Percentiles rank a stretch among this genome's conserved stretches.
Conservation (phyloP, 495 filamentous ascomycete genomes). For the Gamarada debralockiae region DNA sequence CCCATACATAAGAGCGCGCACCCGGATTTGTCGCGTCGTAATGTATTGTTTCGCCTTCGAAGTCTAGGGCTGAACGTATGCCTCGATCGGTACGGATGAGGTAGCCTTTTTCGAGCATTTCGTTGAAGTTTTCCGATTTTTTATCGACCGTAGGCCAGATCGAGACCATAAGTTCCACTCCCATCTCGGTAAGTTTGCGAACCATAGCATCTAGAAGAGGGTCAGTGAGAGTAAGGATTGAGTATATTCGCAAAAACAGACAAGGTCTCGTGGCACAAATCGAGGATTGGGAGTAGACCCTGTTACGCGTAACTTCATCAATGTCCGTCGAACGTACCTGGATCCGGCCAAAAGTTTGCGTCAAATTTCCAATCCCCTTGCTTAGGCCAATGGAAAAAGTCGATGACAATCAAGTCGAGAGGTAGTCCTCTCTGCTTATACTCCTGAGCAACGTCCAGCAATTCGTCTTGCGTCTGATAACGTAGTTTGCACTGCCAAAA, state of each 20-base stretch:
- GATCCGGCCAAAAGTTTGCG: slow-evolving; percentile 53
- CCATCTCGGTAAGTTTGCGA: slow-evolving; percentile 44
- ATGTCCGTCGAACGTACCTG: slow-evolving; percentile 38
- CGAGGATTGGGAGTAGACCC: neutral
- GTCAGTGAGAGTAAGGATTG: neutral
- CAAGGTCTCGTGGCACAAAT: too few species aligned
- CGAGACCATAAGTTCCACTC: slow-evolving; percentile 56
- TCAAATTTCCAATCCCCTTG: slow-evolving; percentile 60
- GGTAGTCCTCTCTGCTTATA: slow-evolving; percentile 46
- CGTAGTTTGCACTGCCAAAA: slow-evolving; percentile 62
- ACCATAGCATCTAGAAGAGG: slow-evolving; percentile 54
- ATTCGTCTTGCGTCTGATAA: slow-evolving; percentile 55
- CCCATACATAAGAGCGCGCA: slow-evolving; percentile 49
- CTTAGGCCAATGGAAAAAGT: slow-evolving; percentile 59
- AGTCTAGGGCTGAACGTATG: slow-evolving; percentile 46
- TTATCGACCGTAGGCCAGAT: slow-evolving; percentile 57
- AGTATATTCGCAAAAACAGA: too few species aligned
- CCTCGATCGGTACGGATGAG: slow-evolving; percentile 53
- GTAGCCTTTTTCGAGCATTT: slow-evolving; percentile 50
- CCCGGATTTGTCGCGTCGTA: slow-evolving; percentile 54
- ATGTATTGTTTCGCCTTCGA: slow-evolving; percentile 48
- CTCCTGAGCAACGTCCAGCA: slow-evolving; percentile 49
- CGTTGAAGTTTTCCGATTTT: slow-evolving; percentile 44
- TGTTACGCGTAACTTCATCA: too few species aligned
- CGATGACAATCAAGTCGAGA: slow-evolving; percentile 54